Percentiles rank a stretch among this genome's conserved stretches.
Conservation (phyloP, 495 filamentous ascomycete species). For the Aspergillus saccharolyticus region DNA sequence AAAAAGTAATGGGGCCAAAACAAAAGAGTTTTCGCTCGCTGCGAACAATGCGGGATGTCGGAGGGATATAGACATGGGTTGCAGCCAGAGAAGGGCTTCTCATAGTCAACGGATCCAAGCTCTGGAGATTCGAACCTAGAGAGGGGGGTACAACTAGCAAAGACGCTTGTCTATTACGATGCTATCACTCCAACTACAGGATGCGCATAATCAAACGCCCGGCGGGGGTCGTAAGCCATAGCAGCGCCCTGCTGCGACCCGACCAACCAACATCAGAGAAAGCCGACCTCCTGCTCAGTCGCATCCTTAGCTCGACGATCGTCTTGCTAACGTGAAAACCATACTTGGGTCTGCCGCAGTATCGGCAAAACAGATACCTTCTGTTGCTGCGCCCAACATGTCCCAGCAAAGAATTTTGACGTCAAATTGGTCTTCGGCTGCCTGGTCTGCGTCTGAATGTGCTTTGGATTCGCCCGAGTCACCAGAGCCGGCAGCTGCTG, state of each 20-base stretch:
- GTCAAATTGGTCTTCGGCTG: constrained; percentile 26
- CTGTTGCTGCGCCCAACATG: constrained; percentile 40
- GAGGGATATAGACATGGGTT: neutral
- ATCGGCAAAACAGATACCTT: constrained; percentile 48
- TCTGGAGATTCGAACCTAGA: neutral
- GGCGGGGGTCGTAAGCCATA: neutral
- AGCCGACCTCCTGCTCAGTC: neutral
- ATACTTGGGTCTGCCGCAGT: constrained; percentile 38
- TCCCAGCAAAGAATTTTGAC: constrained; percentile 45
- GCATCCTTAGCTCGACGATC: neutral
- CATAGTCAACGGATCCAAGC: neutral
- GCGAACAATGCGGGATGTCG: too few relatives aligned
- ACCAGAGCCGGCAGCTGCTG: constrained; percentile 11
- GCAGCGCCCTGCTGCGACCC: neutral
- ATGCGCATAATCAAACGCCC: neutral
- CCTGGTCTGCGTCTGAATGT: constrained; percentile 15
- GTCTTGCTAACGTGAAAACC: constrained; percentile 34
- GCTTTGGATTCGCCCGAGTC: constrained; percentile 32
- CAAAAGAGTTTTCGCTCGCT: too few relatives aligned
- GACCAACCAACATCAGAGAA: neutral
- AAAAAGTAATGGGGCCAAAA: neutral
- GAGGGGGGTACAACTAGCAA: neutral
- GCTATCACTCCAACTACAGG: neutral
- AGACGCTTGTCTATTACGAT: neutral
- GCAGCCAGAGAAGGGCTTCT: neutral